Conservation (phyloP, 306 rosid species). For the Lathyrus oleraceus region DNA sequence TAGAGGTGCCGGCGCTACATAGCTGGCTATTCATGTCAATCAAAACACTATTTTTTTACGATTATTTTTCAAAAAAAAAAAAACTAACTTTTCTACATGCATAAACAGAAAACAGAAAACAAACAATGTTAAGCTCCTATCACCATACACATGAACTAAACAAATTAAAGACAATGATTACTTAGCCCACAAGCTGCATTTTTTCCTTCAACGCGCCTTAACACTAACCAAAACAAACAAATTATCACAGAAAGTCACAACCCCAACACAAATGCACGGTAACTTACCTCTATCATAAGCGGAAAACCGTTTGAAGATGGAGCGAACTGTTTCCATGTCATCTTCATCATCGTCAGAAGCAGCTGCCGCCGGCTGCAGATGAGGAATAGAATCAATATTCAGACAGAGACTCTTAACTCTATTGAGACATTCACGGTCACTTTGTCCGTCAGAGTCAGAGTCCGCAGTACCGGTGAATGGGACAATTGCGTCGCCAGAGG, state of each 20-base stretch:
- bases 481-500: conserved; percentile 27
- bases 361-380: background rate
- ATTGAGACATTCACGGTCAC: conserved; percentile 51
- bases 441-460: conserved; percentile 32
- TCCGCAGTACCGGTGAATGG: conserved; percentile 14
- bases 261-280: background rate
- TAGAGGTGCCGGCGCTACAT: too few relatives aligned
- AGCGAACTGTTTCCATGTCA: conserved; percentile 61
- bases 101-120: background rate
- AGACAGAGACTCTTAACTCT: conserved; percentile 53
- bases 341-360: conserved; percentile 58
- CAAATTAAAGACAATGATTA: background rate
- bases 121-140: background rate
- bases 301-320: conserved; percentile 60
- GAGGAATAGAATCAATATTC: conserved; percentile 44
- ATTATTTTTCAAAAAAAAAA: background rate
- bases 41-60: background rate
- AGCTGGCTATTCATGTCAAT: too few relatives aligned
- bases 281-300: conserved; percentile 50
- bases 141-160: conserved; percentile 5
- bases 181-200: conserved; percentile 1
- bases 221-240: background rate
- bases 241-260: too few relatives aligned
- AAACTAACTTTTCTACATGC: too few relatives aligned
- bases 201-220: background rate